phyloP scores from a whole-genome alignment of 371 early-diverging fungal species.

The Blakeslea trispora region DNA sequence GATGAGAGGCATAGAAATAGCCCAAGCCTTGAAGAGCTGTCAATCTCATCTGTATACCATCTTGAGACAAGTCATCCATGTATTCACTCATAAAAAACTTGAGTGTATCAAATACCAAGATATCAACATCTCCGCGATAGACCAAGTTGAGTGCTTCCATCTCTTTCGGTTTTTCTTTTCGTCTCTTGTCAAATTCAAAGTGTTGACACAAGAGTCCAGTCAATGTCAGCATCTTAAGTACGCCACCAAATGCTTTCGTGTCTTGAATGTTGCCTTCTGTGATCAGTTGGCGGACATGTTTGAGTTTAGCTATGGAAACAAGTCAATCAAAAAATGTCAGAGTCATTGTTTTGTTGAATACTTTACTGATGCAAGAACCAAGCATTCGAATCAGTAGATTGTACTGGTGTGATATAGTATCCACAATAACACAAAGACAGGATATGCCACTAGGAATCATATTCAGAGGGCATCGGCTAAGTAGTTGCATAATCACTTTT shows the following conservation, averaged over 20 bases:
- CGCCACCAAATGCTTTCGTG: conserved; percentile 11
- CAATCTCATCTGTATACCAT: conserved; percentile 22
- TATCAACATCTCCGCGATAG: conserved; percentile 23
- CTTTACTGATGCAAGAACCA: conserved; percentile 47
- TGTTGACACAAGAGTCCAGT: conserved; percentile 71
- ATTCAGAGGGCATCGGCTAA: conserved; percentile 60
- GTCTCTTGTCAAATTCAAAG: conserved; percentile 75
- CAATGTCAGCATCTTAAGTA: conserved; percentile 50
- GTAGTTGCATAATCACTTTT: conserved; percentile 52
- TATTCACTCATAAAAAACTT: conserved; percentile 25
- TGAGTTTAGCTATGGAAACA: conserved; percentile 29
- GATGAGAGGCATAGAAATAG: conserved; percentile 69
- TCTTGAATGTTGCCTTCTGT: conserved; percentile 13
- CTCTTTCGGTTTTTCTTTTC: conserved; percentile 35
- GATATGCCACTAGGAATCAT: conserved; percentile 70
- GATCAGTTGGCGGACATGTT: conserved; percentile 30
- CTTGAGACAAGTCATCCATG: conserved; percentile 14
- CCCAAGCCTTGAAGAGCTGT: conserved; percentile 55
- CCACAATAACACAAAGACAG: conserved; percentile 73
- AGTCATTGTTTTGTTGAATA: too few species aligned
- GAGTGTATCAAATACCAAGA: conserved; percentile 23
- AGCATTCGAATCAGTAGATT: conserved; percentile 67
- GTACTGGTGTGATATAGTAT: conserved; percentile 63
- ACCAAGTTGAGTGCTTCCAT: conserved; percentile 21
- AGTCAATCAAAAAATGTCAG: background rate